phyloP scores from a whole-genome alignment of 305 asterid genomes.

The Fraxinus platypoda region DNA sequence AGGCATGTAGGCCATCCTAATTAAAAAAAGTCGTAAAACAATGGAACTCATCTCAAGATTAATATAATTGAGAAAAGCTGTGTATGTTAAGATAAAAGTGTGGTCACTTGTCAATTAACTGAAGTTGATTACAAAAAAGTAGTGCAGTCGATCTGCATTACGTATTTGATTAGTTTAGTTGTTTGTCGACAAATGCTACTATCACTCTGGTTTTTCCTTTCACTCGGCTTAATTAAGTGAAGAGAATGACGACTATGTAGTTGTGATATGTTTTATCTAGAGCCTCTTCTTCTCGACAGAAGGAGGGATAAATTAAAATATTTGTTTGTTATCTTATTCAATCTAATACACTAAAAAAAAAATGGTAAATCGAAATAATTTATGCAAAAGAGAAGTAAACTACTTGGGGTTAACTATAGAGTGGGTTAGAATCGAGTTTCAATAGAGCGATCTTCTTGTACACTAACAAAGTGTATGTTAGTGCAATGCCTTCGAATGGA shows the following conservation, averaged over 20 bases:
- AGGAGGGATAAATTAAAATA: not conserved
- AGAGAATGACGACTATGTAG: not conserved
- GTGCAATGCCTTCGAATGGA: not conserved
- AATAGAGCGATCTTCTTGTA: not conserved
- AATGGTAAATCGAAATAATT: not conserved
- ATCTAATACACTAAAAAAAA: not conserved
- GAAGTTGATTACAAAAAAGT: not conserved
- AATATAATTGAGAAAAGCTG: not conserved
- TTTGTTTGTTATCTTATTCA: not conserved
- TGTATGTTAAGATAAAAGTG: not conserved
- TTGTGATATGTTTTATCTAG: not conserved
- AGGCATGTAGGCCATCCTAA: not conserved
- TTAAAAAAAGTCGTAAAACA: not conserved
- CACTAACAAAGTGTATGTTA: not conserved
- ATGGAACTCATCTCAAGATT: not conserved
- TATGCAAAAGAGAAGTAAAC: not conserved
- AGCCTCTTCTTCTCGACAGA: not conserved
- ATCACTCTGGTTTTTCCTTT: not conserved
- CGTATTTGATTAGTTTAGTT: not conserved
- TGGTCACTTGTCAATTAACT: not conserved
- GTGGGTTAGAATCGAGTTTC: not conserved
- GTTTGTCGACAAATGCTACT: not conserved
- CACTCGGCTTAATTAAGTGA: not conserved
- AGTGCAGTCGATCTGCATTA: not conserved
- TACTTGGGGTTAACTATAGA: not conserved